Conservation (phyloP, 2,329 filamentous ascomycete genomes). For the Pseudogymnoascus sp. region DNA sequence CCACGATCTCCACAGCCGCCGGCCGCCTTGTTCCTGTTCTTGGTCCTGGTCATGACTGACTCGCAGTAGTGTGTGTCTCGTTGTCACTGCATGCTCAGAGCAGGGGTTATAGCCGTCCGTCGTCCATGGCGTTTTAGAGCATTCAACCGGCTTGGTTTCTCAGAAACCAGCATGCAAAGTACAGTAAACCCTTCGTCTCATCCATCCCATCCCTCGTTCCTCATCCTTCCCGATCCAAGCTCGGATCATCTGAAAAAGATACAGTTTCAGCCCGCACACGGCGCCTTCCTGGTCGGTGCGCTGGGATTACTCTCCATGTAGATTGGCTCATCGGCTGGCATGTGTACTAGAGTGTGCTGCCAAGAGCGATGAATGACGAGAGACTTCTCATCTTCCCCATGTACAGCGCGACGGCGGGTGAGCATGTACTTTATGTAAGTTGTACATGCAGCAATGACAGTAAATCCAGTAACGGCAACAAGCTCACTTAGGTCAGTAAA, state of each 20-base stretch:
- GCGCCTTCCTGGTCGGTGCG: background rate
- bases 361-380: background rate
- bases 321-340: background rate
- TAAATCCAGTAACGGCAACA: background rate
- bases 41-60: background rate
- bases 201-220: background rate
- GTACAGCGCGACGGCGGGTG: background rate
- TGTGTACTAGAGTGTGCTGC: background rate
- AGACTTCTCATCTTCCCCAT: background rate
- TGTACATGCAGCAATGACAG: background rate
- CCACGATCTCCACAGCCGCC: background rate
- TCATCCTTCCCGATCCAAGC: background rate
- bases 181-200: background rate
- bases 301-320: background rate
- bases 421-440: background rate
- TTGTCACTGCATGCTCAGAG: background rate
- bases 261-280: background rate
- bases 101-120: background rate
- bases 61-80: background rate
- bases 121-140: background rate
- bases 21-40: background rate
- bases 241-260: background rate
- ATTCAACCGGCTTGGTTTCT: constrained; percentile 3
- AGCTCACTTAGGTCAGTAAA: background rate
- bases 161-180: background rate